Conservation (phyloP, 306 rosid genomes). For the Cicer judaicum region DNA sequence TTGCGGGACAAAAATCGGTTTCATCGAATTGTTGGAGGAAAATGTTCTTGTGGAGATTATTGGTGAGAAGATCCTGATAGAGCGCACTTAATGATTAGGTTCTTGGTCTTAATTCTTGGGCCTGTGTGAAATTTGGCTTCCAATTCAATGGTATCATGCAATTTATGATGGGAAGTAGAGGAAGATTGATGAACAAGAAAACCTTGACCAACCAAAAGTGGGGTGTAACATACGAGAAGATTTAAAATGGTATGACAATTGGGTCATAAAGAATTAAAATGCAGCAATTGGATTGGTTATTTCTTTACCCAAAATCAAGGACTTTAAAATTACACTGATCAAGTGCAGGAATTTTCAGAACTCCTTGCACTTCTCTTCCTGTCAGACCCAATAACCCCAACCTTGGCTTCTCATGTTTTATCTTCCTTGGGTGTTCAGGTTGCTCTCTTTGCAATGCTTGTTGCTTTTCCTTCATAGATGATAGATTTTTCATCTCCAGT, state of each 20-base stretch:
- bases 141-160: background rate
- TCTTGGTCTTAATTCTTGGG: background rate
- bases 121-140: constrained; percentile 23
- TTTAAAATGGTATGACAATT: constrained; percentile 1
- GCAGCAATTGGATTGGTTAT: constrained; percentile 14
- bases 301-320: constrained; percentile 12
- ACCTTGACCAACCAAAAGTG: constrained; percentile 9
- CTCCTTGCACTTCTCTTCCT: constrained; percentile 14
- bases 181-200: constrained; percentile 9
- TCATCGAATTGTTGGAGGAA: constrained; percentile 76
- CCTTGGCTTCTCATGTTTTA: constrained; percentile 4
- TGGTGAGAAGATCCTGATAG: constrained; percentile 59
- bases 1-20: constrained; percentile 81
- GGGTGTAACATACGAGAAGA: constrained; percentile 19
- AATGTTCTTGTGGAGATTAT: constrained; percentile 84
- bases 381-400: background rate
- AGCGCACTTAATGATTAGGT: background rate
- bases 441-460: constrained; percentile 3
- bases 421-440: background rate
- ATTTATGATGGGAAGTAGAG: background rate
- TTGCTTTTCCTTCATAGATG: constrained; percentile 2
- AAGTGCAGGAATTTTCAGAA: constrained; percentile 6
- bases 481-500: constrained; percentile 16
- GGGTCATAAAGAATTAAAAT: constrained; percentile 5
- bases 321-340: background rate